Percentiles rank a stretch among this genome's conserved stretches.
These are phyloP conservation scores for Noccaea bulbosa DNA, from an alignment of 345 rosid species.

Conservation along the genomic window DNA sequence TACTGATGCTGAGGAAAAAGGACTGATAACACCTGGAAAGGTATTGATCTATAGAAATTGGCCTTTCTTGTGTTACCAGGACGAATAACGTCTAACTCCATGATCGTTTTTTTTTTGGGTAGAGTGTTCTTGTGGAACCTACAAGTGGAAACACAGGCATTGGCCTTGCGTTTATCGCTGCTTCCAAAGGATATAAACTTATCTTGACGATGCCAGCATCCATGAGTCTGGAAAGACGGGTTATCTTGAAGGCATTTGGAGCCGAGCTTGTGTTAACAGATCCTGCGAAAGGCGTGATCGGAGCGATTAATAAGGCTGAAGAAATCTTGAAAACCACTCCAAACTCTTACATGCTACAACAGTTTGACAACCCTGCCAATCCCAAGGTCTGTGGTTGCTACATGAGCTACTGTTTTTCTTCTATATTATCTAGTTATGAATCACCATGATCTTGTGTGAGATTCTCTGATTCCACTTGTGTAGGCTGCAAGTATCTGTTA, in stretches of 20 bases:
- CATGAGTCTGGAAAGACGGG: constrained; percentile 85
- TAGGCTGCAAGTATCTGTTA: constrained; percentile 23
- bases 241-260: constrained; percentile 85
- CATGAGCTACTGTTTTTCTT: not conserved
- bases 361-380: constrained; percentile 90
- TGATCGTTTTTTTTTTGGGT: not conserved
- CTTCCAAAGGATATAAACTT: constrained; percentile 76
- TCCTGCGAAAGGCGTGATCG: constrained; percentile 79
- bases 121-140: constrained; percentile 87
- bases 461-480: constrained; percentile 6
- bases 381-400: constrained; percentile 60
- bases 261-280: constrained; percentile 87
- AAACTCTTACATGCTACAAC: constrained; percentile 75
- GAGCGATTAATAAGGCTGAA: constrained; percentile 78
- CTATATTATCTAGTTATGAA: not conserved
- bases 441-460: not conserved
- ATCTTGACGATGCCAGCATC: constrained; percentile 85
- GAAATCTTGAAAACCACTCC: constrained; percentile 74
- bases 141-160: constrained; percentile 98
- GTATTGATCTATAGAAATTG: constrained; percentile 25
- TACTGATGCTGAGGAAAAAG: constrained; percentile 49
- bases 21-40: constrained; percentile 52
- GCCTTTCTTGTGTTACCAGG: not conserved
- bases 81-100: too few species aligned
- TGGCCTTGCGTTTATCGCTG: constrained; percentile 88